Percentiles rank a stretch among this genome's conserved stretches.
Conservation (phyloP, 169 alveolate species). For the Theileria parva region DNA sequence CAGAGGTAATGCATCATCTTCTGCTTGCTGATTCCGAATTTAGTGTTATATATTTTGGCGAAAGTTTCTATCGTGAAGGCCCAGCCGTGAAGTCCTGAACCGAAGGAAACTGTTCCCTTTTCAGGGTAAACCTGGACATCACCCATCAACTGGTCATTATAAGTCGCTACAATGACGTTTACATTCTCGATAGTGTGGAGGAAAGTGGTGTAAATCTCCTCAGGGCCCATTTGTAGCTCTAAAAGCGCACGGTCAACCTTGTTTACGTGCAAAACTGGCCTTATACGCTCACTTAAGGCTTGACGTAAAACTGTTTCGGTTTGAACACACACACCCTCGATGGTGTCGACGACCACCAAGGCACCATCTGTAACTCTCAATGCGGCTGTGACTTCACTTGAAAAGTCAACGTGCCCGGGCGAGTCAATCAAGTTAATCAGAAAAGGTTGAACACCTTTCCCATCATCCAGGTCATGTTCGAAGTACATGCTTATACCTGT, state of each 20-base stretch:
- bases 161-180: conserved; percentile 96
- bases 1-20: conserved; percentile 97
- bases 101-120: conserved; percentile 97
- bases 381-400: conserved; percentile 99
- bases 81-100: conserved; percentile 99
- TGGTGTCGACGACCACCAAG: conserved; percentile 98
- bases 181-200: conserved; percentile 95
- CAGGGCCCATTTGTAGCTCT: conserved; percentile 97
- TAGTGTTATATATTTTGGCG: conserved; percentile 94
- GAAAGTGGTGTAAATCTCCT: conserved; percentile 96
- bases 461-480: conserved; percentile 94
- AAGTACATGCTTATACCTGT: conserved; percentile 99
- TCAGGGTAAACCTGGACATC: conserved; percentile 95
- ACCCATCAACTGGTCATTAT: conserved; percentile 94
- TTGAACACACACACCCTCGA: conserved; percentile 99
- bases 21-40: conserved; percentile 92
- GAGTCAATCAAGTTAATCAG: conserved; percentile 98
- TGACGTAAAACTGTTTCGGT: conserved; percentile 99
- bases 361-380: conserved; percentile 99
- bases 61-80: conserved; percentile 96
- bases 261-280: conserved; percentile 98
- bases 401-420: conserved; percentile 99
- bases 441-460: conserved; percentile 86
- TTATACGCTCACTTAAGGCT: conserved; percentile 97
- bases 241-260: conserved; percentile 97